phyloP scores from a whole-genome alignment of 2,329 filamentous ascomycete genomes.

The Venturia asperata region DNA sequence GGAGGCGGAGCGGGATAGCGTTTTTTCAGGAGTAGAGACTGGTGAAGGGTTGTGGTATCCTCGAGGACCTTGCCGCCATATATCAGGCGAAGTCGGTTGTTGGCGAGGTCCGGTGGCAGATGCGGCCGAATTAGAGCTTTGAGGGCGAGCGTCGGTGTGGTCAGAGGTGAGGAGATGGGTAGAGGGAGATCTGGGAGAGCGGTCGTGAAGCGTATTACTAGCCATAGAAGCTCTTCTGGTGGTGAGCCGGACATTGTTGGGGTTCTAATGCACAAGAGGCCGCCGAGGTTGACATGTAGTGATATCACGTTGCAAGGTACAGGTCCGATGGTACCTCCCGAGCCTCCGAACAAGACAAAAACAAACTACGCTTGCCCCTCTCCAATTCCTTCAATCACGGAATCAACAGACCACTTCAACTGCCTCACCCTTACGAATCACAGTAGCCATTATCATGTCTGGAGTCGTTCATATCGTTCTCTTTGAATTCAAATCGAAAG shows the following conservation, averaged over 20 bases:
- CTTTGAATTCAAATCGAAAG: constrained; percentile 55
- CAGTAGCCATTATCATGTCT: constrained; percentile 42
- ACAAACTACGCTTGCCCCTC: neutral
- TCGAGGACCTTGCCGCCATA: constrained; percentile 79
- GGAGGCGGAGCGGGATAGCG: constrained; percentile 28
- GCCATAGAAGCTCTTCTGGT: constrained; percentile 48
- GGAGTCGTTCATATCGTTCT: constrained; percentile 59
- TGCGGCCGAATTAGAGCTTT: constrained; percentile 74
- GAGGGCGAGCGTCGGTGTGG: constrained; percentile 67
- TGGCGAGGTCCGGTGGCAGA: constrained; percentile 55
- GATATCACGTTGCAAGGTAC: neutral
- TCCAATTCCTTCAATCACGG: neutral
- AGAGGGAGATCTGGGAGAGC: constrained; percentile 77
- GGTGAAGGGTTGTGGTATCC: constrained; percentile 61
- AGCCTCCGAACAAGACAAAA: too few relatives aligned
- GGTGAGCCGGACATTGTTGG: constrained; percentile 21
- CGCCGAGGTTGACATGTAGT: neutral
- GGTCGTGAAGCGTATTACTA: constrained; percentile 86
- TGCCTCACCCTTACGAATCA: neutral
- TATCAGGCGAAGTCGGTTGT: constrained; percentile 77
- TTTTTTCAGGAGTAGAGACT: constrained; percentile 53
- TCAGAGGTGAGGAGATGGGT: constrained; percentile 59
- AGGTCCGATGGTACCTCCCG: neutral
- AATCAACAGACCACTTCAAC: neutral
- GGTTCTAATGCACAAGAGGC: neutral